phyloP scores from a whole-genome alignment of 805 yeast species.

The Hemisphaericaspora nanyangensis region DNA sequence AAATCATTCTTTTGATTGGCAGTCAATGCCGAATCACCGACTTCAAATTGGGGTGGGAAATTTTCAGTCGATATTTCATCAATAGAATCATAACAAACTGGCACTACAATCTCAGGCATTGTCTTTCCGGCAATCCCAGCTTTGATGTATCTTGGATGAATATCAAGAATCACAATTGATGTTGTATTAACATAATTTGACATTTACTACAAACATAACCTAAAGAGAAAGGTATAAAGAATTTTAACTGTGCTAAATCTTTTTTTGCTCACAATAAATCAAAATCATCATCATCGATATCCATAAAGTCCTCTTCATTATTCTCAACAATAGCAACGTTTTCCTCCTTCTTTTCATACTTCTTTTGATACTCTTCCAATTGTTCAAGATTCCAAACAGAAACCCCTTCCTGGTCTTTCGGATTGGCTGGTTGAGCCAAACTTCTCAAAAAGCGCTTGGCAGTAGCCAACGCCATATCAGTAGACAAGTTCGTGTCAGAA shows the following conservation, averaged over 20 bases:
- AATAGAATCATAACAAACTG: conserved; percentile 1
- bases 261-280: conserved; percentile 21
- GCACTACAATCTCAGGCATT: conserved; percentile 12
- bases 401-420: conserved; percentile 88
- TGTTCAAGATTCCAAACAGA: conserved; percentile 88
- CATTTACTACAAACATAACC: neutral
- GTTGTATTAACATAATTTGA: conserved; percentile 4
- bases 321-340: conserved; percentile 10
- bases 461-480: conserved; percentile 95
- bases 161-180: conserved; percentile 14
- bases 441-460: conserved; percentile 90
- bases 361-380: conserved; percentile 53
- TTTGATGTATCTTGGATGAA: conserved; percentile 13
- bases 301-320: conserved; percentile 36
- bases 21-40: conserved; percentile 19
- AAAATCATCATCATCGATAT: conserved; percentile 44
- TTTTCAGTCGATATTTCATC: neutral
- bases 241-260: neutral
- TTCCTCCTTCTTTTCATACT: conserved; percentile 34
- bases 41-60: conserved; percentile 17
- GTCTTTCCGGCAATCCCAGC: conserved; percentile 25
- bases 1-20: conserved; percentile 10
- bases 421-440: conserved; percentile 90
- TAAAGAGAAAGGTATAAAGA: neutral
- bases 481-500: conserved; percentile 86